Conservation (phyloP, 225 moss, liverwort and hornwort genomes). For the Thuidium tamariscinum region DNA sequence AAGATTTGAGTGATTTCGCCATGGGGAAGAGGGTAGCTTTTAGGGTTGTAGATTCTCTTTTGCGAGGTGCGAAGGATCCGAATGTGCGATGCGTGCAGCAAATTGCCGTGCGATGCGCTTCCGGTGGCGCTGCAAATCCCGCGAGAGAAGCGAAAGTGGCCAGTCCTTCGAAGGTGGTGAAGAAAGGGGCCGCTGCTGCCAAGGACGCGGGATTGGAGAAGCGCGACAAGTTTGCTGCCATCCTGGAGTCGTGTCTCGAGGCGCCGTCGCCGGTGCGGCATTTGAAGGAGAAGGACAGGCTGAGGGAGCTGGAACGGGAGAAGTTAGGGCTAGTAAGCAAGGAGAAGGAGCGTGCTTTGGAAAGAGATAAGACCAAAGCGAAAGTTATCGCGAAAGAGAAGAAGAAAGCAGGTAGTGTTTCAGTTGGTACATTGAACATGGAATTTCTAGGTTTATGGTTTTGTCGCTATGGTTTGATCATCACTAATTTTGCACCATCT, state of each 20-base stretch:
- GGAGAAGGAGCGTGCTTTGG: constrained; percentile 58
- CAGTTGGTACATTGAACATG: background rate
- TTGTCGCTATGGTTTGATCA: background rate
- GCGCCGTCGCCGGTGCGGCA: constrained; percentile 61
- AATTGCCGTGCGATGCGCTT: constrained; percentile 23
- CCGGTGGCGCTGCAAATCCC: constrained; percentile 33
- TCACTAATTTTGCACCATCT: background rate
- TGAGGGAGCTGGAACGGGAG: constrained; percentile 61
- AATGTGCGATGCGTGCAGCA: constrained; percentile 2
- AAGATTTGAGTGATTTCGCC: background rate
- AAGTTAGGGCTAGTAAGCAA: constrained; percentile 65
- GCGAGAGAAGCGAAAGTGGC: constrained; percentile 44
- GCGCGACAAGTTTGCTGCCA: constrained; percentile 48
- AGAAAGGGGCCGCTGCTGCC: constrained; percentile 40
- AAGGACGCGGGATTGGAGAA: constrained; percentile 40
- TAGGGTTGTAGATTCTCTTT: background rate
- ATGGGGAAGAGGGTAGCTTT: constrained; percentile 15
- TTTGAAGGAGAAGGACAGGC: constrained; percentile 69
- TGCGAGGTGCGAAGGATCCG: background rate
- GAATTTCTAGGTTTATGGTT: background rate
- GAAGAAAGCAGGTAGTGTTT: constrained; percentile 28
- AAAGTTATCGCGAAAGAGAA: constrained; percentile 58
- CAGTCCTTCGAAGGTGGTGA: constrained; percentile 61
- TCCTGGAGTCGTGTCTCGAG: constrained; percentile 64
- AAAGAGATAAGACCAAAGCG: constrained; percentile 45